phyloP scores from a whole-genome alignment of 2,329 filamentous ascomycete species.

The Epichloe elymi region DNA sequence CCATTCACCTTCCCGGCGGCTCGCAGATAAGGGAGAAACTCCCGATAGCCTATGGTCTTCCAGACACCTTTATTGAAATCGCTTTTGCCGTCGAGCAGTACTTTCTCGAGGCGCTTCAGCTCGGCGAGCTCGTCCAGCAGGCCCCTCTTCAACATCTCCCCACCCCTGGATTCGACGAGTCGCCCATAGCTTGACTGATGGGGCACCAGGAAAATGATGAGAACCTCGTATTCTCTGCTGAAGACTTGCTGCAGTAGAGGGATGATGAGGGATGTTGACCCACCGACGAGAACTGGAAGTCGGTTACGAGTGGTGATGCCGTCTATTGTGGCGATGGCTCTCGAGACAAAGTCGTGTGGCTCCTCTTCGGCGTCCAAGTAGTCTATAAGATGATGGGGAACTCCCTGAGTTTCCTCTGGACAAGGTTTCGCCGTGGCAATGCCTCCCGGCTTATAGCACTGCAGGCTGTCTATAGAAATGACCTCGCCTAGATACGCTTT shows the following conservation, averaged over 20 bases:
- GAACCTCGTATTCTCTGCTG: not conserved
- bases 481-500: not conserved
- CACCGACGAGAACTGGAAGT: not conserved
- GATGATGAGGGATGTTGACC: slow-evolving; percentile 1
- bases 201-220: not conserved
- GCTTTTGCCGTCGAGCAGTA: not conserved
- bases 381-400: not conserved
- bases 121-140: not conserved
- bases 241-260: not conserved
- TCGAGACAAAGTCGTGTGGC: not conserved
- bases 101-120: not conserved
- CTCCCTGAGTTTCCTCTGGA: not conserved
- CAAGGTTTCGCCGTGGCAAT: not conserved
- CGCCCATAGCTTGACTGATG: not conserved
- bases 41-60: not conserved
- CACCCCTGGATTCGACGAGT: not conserved
- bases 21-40: not conserved
- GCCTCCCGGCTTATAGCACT: not conserved
- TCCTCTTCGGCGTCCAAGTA: slow-evolving; percentile 1
- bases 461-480: slow-evolving; percentile 2
- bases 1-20: not conserved
- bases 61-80: not conserved
- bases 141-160: not conserved
- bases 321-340: not conserved
- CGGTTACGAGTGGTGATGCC: not conserved